phyloP scores from a whole-genome alignment of 148 eudicot species.

The Chenopodium berlandieri region DNA sequence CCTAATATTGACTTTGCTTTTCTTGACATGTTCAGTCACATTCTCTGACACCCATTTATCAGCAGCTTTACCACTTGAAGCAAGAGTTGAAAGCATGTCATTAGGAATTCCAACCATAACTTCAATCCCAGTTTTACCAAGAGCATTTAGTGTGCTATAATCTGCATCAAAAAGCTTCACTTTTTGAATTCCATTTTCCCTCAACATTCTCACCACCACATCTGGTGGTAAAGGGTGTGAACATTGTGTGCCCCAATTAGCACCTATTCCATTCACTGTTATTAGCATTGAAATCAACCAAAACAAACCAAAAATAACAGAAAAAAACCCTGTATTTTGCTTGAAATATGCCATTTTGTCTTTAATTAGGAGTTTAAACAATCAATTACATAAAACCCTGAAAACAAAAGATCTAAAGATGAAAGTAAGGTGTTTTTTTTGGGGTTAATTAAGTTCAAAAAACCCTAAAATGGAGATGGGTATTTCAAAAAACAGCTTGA shows the following conservation, averaged over 20 bases:
- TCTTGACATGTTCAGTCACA: conserved; percentile 55
- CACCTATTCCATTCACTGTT: conserved; percentile 57
- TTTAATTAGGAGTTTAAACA: no score
- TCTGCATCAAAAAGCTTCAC: conserved; percentile 94
- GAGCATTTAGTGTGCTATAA: conserved; percentile 60
- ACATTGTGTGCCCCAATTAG: conserved; percentile 81
- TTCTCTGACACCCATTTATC: conserved; percentile 88
- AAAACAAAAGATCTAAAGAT: conserved; percentile 7
- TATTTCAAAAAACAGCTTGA: not conserved
- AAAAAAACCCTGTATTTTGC: conserved; percentile 9
- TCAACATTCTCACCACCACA: conserved; percentile 65
- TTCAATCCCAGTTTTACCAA: conserved; percentile 68
- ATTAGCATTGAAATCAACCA: conserved; percentile 26
- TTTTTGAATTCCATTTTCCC: conserved; percentile 75
- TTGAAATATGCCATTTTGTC: conserved; percentile 13
- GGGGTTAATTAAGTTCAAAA: not conserved
- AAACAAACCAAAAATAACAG: conserved; percentile 16
- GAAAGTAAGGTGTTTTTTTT: not conserved
- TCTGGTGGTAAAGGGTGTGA: conserved; percentile 70
- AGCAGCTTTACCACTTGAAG: conserved; percentile 74
- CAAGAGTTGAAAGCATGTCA: conserved; percentile 73
- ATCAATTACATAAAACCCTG: not conserved
- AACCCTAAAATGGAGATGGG: conserved; percentile 21
- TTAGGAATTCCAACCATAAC: conserved; percentile 99
- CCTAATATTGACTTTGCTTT: conserved; percentile 75